These are phyloP conservation scores for Aspergillus sp. DNA, from an alignment of 2,329 filamentous ascomycete species.

Conservation along the genomic window DNA sequence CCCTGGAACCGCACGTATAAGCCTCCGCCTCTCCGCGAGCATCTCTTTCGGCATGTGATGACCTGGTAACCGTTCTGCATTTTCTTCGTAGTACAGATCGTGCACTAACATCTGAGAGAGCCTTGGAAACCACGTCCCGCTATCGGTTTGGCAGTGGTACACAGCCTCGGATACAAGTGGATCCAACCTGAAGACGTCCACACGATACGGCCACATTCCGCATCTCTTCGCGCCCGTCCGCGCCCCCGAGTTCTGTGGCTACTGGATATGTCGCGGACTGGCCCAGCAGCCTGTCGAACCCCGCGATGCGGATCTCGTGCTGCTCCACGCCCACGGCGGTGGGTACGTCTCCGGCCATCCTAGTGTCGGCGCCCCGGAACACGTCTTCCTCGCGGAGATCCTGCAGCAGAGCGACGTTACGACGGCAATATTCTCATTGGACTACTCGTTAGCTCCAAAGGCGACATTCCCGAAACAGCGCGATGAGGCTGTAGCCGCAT, in stretches of 20 bases:
- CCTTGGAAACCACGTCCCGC: conserved; percentile 16
- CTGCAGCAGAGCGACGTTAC: conserved; percentile 54
- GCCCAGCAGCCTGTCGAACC: conserved; percentile 1
- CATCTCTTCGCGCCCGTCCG: conserved; percentile 14
- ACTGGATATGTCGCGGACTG: conserved; percentile 18
- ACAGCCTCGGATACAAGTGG: conserved; percentile 4
- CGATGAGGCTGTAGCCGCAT: conserved; percentile 66
- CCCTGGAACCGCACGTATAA: conserved; percentile 11
- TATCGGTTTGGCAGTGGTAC: conserved; percentile 6
- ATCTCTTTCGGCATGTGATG: conserved; percentile 19
- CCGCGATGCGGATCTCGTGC: conserved; percentile 15
- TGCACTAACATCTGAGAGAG: background rate
- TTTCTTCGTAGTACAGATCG: too few relatives aligned
- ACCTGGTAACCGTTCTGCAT: conserved; percentile 12
- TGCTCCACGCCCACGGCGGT: conserved; percentile 23
- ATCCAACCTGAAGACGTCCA: conserved; percentile 3
- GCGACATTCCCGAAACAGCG: conserved; percentile 71
- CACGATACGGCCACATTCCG: conserved; percentile 13
- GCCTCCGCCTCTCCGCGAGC: conserved; percentile 14
- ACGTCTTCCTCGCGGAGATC: conserved; percentile 19
- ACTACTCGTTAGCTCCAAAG: conserved; percentile 77
- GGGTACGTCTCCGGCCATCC: conserved; percentile 21
- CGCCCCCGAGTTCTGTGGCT: conserved; percentile 5
- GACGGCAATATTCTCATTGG: conserved; percentile 70
- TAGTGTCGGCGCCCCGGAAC: conserved; percentile 15